A percentile compares a stretch with the other conserved stretches of the same genome.
Conservation (phyloP, 108 stramenopile species). For the Bacterosira constricta region DNA sequence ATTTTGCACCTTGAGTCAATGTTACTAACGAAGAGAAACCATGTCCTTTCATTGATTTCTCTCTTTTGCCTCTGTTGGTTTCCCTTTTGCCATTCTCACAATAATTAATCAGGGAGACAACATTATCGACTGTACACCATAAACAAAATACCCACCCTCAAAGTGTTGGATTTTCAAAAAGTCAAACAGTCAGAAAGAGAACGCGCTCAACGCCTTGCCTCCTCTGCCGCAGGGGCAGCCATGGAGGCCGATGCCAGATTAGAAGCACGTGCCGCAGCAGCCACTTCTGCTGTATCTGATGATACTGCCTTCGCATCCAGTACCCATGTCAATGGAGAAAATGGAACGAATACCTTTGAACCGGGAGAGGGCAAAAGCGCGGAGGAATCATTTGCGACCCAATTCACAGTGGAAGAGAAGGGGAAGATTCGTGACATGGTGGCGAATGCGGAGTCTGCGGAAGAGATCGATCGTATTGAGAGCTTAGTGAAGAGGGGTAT, state of each 20-base stretch:
- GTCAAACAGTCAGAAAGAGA: conserved; percentile 78
- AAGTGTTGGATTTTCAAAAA: conserved; percentile 72
- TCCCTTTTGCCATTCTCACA: not conserved
- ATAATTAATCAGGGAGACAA: conserved; percentile 62
- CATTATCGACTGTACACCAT: conserved; percentile 80
- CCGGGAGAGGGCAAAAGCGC: conserved; percentile 78
- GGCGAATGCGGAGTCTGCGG: conserved; percentile 69
- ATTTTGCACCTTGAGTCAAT: not conserved
- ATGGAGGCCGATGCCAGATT: conserved; percentile 76
- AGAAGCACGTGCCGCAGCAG: conserved; percentile 56
- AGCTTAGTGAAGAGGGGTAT: conserved; percentile 72
- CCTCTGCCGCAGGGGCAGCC: conserved; percentile 83
- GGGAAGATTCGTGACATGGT: conserved; percentile 76
- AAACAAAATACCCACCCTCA: conserved; percentile 71
- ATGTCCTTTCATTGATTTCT: conserved; percentile 21
- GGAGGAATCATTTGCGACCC: conserved; percentile 69
- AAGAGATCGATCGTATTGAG: conserved; percentile 85
- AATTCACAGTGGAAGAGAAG: conserved; percentile 80
- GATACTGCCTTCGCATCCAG: not conserved
- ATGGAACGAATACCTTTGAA: conserved; percentile 69
- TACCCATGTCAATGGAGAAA: conserved; percentile 2
- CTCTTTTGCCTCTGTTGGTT: not conserved
- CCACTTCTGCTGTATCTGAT: not conserved
- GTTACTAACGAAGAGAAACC: conserved; percentile 40
- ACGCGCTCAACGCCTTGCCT: conserved; percentile 72